Conservation (phyloP, 768 basidiomycete genomes). For the Boletus insuetus region DNA sequence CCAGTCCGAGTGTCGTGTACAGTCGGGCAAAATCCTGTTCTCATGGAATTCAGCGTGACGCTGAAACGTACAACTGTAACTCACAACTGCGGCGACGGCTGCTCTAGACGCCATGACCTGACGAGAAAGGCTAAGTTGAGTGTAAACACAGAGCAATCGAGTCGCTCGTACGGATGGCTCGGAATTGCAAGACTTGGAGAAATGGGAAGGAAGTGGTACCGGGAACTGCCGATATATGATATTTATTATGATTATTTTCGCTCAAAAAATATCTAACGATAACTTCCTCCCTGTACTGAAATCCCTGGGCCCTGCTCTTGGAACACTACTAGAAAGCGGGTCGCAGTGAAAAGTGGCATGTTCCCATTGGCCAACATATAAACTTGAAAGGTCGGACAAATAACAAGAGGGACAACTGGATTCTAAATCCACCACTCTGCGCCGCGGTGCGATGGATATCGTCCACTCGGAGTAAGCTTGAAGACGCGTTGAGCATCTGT, state of each 20-base stretch:
- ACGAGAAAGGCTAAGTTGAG: background rate
- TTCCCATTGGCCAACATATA: too few species aligned
- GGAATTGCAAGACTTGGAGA: conserved; percentile 14
- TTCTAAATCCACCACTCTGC: too few species aligned
- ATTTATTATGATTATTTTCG: conserved; percentile 11
- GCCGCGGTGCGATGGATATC: too few species aligned
- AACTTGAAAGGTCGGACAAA: too few species aligned
- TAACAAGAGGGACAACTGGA: too few species aligned
- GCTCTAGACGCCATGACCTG: conserved; percentile 67
- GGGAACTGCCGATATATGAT: conserved; percentile 27
- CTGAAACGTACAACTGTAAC: conserved; percentile 16
- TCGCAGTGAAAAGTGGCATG: too few species aligned
- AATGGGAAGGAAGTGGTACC: conserved; percentile 16
- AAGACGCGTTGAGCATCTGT: too few species aligned
- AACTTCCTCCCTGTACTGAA: background rate
- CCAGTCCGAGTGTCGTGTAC: conserved; percentile 78
- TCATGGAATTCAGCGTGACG: conserved; percentile 4
- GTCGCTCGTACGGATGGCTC: conserved; percentile 13
- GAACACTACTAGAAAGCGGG: too few species aligned
- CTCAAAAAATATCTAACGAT: background rate
- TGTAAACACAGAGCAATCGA: conserved; percentile 3
- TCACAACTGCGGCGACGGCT: conserved; percentile 63
- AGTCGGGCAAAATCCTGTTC: conserved; percentile 79
- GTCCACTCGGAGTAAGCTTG: too few species aligned
- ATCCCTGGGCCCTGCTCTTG: too few species aligned